A percentile compares a stretch with the other conserved stretches of the same genome.
These are phyloP conservation scores for Ochromonadaceae sp. DNA, from an alignment of 352 stramenopile genomes.

Conservation along the genomic window DNA sequence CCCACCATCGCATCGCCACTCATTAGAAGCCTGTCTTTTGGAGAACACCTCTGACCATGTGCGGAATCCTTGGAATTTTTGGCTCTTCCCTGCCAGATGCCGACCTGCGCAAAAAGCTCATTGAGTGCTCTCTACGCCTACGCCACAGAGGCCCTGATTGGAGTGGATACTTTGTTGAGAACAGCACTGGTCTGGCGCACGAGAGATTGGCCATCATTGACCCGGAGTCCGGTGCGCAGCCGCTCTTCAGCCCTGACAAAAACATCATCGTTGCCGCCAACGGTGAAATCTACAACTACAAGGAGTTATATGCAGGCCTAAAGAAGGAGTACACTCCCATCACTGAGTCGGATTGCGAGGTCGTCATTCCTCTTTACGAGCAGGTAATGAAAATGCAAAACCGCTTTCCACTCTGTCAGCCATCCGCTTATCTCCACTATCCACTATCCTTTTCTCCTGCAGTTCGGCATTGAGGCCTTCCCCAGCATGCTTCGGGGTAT, in stretches of 20 bases:
- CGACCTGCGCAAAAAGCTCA: slow-evolving; percentile 80
- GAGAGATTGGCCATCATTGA: slow-evolving; percentile 96
- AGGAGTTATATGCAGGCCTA: slow-evolving; percentile 66
- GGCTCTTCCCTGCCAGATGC: slow-evolving; percentile 71
- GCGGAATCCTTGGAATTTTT: slow-evolving; percentile 95
- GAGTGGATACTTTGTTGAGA: slow-evolving; percentile 49
- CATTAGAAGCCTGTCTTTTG: too few species aligned
- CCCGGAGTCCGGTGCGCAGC: slow-evolving; percentile 82
- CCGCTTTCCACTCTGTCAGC: background rate
- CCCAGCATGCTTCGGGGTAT: slow-evolving; percentile 83
- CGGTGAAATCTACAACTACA: slow-evolving; percentile 99
- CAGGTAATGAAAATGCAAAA: slow-evolving; percentile 38
- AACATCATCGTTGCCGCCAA: slow-evolving; percentile 89
- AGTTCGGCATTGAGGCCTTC: slow-evolving; percentile 59
- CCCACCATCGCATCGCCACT: too few species aligned
- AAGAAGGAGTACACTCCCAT: background rate
- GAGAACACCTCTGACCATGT: too few species aligned
- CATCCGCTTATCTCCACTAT: background rate
- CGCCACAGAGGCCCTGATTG: slow-evolving; percentile 92
- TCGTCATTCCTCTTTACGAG: slow-evolving; percentile 88
- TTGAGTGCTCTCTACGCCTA: slow-evolving; percentile 74
- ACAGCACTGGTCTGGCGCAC: slow-evolving; percentile 68
- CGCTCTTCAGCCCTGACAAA: slow-evolving; percentile 40
- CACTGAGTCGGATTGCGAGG: slow-evolving; percentile 92
- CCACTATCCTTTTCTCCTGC: slow-evolving; percentile 44